Conservation (phyloP, 2,329 filamentous ascomycete species). For the Trichoderma breve region DNA sequence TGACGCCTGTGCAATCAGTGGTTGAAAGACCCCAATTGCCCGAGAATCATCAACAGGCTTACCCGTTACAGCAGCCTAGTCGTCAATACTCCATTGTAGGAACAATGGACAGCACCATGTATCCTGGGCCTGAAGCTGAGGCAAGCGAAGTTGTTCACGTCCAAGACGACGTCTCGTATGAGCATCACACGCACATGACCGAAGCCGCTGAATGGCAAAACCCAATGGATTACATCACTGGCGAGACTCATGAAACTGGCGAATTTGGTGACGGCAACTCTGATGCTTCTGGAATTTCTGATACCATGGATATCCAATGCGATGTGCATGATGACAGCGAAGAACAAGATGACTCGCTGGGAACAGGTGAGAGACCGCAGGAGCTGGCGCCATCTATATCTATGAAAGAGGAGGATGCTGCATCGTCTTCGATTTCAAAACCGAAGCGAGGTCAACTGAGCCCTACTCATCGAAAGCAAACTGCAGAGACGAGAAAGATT, state of each 20-base stretch:
- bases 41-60: neutral
- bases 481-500: constrained; percentile 35
- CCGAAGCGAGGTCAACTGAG: constrained; percentile 24
- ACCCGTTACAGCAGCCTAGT: neutral
- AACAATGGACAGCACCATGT: neutral
- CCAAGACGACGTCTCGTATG: neutral
- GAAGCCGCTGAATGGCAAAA: neutral
- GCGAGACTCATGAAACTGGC: neutral
- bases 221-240: neutral
- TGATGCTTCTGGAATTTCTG: neutral
- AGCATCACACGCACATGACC: neutral
- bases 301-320: neutral
- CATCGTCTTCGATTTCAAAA: neutral
- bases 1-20: neutral
- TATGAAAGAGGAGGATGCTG: neutral
- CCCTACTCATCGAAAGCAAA: constrained; percentile 31
- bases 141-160: neutral
- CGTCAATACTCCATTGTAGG: neutral
- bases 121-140: neutral
- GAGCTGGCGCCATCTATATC: constrained; percentile 2
- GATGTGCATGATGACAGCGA: neutral
- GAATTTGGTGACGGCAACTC: neutral
- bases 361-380: neutral
- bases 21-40: neutral
- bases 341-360: neutral